These are phyloP conservation scores for Curvularia lunata DNA, from an alignment of 2,329 filamentous ascomycete genomes.

Conservation along the genomic window DNA sequence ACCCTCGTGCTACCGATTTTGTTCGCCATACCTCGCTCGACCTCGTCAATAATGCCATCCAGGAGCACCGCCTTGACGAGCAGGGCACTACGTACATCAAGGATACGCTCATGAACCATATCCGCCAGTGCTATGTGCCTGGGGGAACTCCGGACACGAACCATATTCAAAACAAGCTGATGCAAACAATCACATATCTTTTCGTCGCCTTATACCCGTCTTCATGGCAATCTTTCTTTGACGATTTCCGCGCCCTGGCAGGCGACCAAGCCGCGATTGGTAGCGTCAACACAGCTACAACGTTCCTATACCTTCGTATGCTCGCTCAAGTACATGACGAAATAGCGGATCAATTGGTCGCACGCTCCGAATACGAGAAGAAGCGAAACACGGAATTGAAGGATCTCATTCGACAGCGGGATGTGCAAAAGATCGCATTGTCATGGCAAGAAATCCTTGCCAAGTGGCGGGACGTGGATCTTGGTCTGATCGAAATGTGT, in stretches of 20 bases:
- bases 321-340: conserved; percentile 93
- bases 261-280: conserved; percentile 61
- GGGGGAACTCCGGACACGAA: conserved; percentile 69
- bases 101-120: conserved; percentile 80
- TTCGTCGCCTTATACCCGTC: conserved; percentile 86
- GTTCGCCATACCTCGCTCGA: conserved; percentile 90
- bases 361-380: conserved; percentile 76
- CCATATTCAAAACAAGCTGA: conserved; percentile 93
- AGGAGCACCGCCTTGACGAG: conserved; percentile 76
- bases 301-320: conserved; percentile 86
- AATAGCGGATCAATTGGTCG: conserved; percentile 90
- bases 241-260: conserved; percentile 84
- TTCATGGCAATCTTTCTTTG: conserved; percentile 88
- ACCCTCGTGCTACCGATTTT: conserved; percentile 77
- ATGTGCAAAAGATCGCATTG: conserved; percentile 84
- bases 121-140: conserved; percentile 74
- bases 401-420: conserved; percentile 83
- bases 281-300: conserved; percentile 74
- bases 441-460: conserved; percentile 92
- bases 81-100: conserved; percentile 77
- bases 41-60: conserved; percentile 89
- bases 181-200: conserved; percentile 92
- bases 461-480: conserved; percentile 71
- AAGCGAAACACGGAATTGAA: conserved; percentile 90
- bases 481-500: conserved; percentile 83